Evolutionary conservation across 2,329 filamentous ascomycete genomes (phyloP).

Genomic region (Exophiala sp.): DNA sequence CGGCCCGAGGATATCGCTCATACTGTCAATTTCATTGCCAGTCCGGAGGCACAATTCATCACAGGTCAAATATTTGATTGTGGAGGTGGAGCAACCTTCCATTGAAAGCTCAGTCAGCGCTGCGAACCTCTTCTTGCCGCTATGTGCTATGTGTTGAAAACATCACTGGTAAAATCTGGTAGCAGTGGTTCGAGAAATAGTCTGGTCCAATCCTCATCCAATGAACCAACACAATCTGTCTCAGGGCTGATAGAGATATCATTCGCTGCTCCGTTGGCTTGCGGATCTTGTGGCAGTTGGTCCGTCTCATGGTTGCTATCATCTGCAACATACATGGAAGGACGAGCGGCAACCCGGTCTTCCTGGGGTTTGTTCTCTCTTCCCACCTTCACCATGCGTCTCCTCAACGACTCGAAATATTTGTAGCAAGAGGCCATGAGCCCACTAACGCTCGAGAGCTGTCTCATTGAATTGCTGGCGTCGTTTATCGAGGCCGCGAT

Average conservation of each 20-base stretch:
- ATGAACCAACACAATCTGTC: not conserved
- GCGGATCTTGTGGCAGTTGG: too few species aligned
- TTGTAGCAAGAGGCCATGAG: not conserved
- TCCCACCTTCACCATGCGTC: not conserved
- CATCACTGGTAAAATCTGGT: not conserved
- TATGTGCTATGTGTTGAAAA: not conserved
- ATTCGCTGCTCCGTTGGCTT: not conserved
- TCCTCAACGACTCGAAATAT: not conserved
- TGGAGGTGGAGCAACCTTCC: constrained; percentile 3
- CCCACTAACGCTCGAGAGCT: not conserved
- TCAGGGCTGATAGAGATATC: not conserved
- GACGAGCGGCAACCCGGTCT: too few species aligned
- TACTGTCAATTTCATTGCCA: constrained; percentile 2
- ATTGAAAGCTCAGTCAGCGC: not conserved
- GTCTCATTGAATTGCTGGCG: not conserved
- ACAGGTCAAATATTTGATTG: constrained; percentile 7
- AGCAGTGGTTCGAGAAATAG: not conserved
- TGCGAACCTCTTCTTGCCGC: not conserved
- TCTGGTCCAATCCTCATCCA: not conserved
- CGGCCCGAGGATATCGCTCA: constrained; percentile 2
- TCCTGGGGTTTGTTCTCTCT: not conserved
- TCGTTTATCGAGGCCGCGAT: not conserved
- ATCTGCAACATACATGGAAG: too few species aligned
- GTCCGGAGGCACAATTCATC: constrained; percentile 5
- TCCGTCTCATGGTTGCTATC: too few species aligned